These are phyloP conservation scores for Phlyctochytrium planicorne DNA, from an alignment of 192 early-diverging fungal species.

Conservation along the genomic window DNA sequence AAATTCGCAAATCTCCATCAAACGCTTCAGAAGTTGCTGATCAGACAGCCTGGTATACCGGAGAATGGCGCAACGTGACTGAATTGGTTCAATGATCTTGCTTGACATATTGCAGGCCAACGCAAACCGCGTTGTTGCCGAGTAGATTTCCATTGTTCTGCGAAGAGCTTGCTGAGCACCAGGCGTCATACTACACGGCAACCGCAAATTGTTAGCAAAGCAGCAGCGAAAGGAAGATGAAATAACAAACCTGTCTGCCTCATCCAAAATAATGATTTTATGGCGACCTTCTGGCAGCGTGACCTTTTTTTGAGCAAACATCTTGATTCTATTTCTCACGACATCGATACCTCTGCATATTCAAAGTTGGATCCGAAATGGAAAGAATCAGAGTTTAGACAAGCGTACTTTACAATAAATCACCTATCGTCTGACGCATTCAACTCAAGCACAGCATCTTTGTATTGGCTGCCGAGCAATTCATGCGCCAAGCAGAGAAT, in stretches of 20 bases:
- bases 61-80: slow-evolving; percentile 91
- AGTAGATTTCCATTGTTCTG: slow-evolving; percentile 98
- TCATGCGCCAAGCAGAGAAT: slow-evolving; percentile 90
- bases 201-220: background rate
- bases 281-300: slow-evolving; percentile 78
- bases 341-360: slow-evolving; percentile 84
- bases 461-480: slow-evolving; percentile 78
- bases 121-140: slow-evolving; percentile 92
- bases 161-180: slow-evolving; percentile 97
- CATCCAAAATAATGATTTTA: slow-evolving; percentile 86
- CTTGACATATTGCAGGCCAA: slow-evolving; percentile 93
- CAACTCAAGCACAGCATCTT: slow-evolving; percentile 93
- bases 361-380: too few species aligned
- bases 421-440: slow-evolving; percentile 99
- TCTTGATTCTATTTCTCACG: slow-evolving; percentile 94
- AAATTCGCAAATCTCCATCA: slow-evolving; percentile 77
- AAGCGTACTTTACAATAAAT: too few species aligned
- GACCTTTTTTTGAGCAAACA: slow-evolving; percentile 98
- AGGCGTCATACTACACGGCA: slow-evolving; percentile 78
- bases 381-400: too few species aligned
- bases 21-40: slow-evolving; percentile 73
- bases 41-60: slow-evolving; percentile 79
- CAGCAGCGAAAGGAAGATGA: background rate
- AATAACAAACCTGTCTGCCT: slow-evolving; percentile 76
- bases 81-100: slow-evolving; percentile 99